Conservation (phyloP, 495 filamentous ascomycete genomes). For the Penicilliopsis zonata region DNA sequence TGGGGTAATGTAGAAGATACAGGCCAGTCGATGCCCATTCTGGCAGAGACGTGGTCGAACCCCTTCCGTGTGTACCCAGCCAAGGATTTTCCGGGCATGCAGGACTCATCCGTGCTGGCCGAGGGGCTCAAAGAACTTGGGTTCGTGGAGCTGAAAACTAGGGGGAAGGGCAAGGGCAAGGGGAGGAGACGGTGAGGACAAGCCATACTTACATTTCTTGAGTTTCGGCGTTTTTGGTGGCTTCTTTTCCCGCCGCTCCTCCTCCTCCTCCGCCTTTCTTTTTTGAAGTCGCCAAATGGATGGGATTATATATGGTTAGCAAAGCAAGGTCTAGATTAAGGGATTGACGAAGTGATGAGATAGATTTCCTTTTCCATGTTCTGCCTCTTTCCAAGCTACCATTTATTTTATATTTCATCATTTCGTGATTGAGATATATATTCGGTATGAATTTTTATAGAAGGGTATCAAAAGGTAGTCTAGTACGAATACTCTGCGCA, state of each 20-base stretch:
- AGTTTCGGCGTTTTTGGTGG: too few relatives aligned
- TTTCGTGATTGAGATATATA: slow-evolving; percentile 2
- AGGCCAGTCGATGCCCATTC: slow-evolving; percentile 50
- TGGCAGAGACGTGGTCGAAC: slow-evolving; percentile 59
- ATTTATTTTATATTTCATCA: slow-evolving; percentile 3
- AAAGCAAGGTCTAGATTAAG: background rate
- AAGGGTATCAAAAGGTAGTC: too few relatives aligned
- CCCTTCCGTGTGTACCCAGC: slow-evolving; percentile 82
- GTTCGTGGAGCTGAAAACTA: slow-evolving; percentile 33
- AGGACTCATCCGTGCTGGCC: slow-evolving; percentile 33
- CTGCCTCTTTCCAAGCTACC: too few relatives aligned
- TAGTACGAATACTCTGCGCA: background rate
- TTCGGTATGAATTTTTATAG: background rate
- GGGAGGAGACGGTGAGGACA: slow-evolving; percentile 18
- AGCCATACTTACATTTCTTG: too few relatives aligned
- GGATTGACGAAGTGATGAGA: background rate
- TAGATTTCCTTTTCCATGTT: background rate
- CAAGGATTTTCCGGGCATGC: slow-evolving; percentile 97
- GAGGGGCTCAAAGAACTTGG: slow-evolving; percentile 31
- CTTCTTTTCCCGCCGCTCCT: too few relatives aligned
- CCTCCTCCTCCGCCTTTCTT: too few relatives aligned
- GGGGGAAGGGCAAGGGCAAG: slow-evolving; percentile 33
- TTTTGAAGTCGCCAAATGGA: too few relatives aligned
- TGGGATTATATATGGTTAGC: too few relatives aligned
- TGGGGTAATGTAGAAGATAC: slow-evolving; percentile 33